A percentile compares a stretch with the other conserved stretches of the same genome.
phyloP scores from a whole-genome alignment of 2,329 filamentous ascomycete species.

The Pezicula carpinea region DNA sequence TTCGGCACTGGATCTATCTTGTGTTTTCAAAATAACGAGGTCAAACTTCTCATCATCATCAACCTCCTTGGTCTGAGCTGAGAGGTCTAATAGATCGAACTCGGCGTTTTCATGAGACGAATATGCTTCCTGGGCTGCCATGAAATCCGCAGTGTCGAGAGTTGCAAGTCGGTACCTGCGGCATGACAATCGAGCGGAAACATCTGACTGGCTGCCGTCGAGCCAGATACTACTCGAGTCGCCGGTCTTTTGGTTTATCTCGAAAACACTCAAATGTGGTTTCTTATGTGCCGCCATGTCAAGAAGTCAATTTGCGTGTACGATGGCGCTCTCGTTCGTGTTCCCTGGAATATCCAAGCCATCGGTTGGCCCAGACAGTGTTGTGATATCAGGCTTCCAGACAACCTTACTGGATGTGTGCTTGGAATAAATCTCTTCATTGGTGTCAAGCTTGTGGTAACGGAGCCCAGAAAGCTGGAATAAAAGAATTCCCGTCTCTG shows the following conservation, averaged over 20 bases:
- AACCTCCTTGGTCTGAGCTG: slow-evolving; percentile 2
- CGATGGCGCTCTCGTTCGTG: no score
- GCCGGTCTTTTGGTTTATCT: slow-evolving; percentile 21
- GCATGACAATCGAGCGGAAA: slow-evolving; percentile 8
- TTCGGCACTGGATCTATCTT: no score
- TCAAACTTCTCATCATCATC: slow-evolving; percentile 4
- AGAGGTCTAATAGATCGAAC: slow-evolving; percentile 2
- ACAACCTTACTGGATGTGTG: slow-evolving; percentile 3
- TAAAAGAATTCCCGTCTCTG: slow-evolving; percentile 13
- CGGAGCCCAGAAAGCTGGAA: slow-evolving; percentile 17
- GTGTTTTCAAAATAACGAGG: slow-evolving; percentile 2
- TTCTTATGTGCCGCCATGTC: slow-evolving; percentile 33
- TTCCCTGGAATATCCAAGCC: slow-evolving; percentile 1
- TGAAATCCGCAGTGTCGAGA: slow-evolving; percentile 7
- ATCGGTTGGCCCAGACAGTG: neutral
- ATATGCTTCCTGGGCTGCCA: slow-evolving; percentile 8
- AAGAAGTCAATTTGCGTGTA: no score
- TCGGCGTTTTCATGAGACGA: neutral
- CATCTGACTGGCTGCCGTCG: slow-evolving; percentile 6
- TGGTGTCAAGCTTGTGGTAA: slow-evolving; percentile 10
- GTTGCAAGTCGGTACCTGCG: slow-evolving; percentile 10
- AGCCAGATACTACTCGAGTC: slow-evolving; percentile 24
- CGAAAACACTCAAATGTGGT: slow-evolving; percentile 29
- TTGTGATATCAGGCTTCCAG: slow-evolving; percentile 22
- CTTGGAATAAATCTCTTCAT: neutral